phyloP scores from a whole-genome alignment of 805 yeast genomes.

The Lachancea fermentati region DNA sequence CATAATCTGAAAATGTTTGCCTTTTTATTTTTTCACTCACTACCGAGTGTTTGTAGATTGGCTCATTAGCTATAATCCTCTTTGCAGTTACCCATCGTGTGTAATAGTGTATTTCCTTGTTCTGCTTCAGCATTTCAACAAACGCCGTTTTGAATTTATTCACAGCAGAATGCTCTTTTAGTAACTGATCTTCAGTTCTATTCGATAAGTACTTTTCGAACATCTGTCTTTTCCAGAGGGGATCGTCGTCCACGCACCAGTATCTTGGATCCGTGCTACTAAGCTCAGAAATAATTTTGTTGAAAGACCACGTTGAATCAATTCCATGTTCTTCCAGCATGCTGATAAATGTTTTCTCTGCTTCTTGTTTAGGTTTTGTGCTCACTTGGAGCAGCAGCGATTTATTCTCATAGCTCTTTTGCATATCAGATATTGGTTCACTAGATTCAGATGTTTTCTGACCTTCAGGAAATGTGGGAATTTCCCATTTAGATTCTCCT shows the following conservation, averaged over 20 bases:
- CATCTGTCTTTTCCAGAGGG: constrained; percentile 50
- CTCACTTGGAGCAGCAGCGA: constrained; percentile 29
- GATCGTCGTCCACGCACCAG: constrained; percentile 56
- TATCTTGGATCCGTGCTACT: constrained; percentile 58
- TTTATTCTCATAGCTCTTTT: constrained; percentile 16
- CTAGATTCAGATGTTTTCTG: constrained; percentile 13
- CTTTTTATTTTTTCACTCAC: constrained; percentile 53
- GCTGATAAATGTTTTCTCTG: constrained; percentile 41
- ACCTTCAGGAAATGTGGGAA: constrained; percentile 40
- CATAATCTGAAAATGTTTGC: constrained; percentile 48
- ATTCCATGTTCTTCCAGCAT: constrained; percentile 53
- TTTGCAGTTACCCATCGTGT: constrained; percentile 63
- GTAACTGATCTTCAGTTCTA: constrained; percentile 44
- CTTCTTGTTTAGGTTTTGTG: constrained; percentile 30
- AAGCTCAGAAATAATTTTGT: constrained; percentile 47
- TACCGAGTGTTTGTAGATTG: constrained; percentile 56
- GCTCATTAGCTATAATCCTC: constrained; percentile 53
- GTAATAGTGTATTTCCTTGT: constrained; percentile 43
- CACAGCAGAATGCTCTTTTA: constrained; percentile 46
- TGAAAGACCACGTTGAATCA: constrained; percentile 73
- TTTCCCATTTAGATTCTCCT: constrained; percentile 71
- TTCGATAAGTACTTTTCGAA: constrained; percentile 62
- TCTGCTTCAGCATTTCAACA: constrained; percentile 38
- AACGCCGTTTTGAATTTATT: constrained; percentile 56
- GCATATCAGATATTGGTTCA: constrained; percentile 15